Percentiles rank a stretch among this genome's conserved stretches.
These are phyloP conservation scores for Colletotrichum viniferum DNA, from an alignment of 2,329 filamentous ascomycete genomes.

Conservation along the genomic window DNA sequence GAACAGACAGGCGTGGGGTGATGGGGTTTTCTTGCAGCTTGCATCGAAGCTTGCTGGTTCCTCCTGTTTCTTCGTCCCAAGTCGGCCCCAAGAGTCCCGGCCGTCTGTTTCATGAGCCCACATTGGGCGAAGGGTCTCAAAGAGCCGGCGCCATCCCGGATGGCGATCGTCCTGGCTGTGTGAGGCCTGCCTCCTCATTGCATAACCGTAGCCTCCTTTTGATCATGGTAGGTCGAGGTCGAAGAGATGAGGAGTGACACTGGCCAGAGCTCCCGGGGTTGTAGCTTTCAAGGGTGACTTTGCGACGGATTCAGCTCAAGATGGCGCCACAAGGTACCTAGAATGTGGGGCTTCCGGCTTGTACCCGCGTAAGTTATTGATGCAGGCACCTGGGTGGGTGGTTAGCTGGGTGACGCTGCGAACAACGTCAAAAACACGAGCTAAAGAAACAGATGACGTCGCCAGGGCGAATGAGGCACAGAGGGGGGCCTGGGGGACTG, in stretches of 20 bases:
- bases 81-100: background rate
- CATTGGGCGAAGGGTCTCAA: slow-evolving; percentile 5
- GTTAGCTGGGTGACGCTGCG: slow-evolving; percentile 18
- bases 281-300: background rate
- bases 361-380: background rate
- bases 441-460: slow-evolving; percentile 23
- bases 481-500: background rate
- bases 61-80: slow-evolving; percentile 6
- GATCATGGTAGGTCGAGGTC: background rate
- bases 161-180: slow-evolving; percentile 15
- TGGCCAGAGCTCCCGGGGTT: background rate
- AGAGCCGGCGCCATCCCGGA: slow-evolving; percentile 13
- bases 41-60: background rate
- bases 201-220: background rate
- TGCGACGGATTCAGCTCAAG: background rate
- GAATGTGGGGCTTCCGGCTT: background rate
- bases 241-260: background rate
- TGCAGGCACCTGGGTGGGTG: background rate
- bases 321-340: background rate
- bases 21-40: slow-evolving; percentile 10
- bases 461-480: slow-evolving; percentile 22
- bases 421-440: slow-evolving; percentile 17
- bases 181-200: background rate
- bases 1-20: background rate
- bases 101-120: slow-evolving; percentile 11